phyloP scores from a whole-genome alignment of 163 green algal genomes.

The Chlamydomonas reinhardtii region DNA sequence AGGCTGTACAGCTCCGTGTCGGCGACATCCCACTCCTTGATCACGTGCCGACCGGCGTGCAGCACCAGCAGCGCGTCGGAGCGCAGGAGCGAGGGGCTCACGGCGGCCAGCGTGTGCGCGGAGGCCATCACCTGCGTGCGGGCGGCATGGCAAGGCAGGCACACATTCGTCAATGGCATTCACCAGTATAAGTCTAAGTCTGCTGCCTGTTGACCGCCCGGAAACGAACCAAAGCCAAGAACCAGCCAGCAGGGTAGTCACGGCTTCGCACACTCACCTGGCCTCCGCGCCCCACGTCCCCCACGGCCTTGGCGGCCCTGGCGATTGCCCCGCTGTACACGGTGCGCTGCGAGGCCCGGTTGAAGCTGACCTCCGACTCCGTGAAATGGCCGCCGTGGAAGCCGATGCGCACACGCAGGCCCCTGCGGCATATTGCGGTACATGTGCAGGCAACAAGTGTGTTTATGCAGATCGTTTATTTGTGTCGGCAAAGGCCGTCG shows the following conservation, averaged over 20 bases:
- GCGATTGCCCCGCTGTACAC: background rate
- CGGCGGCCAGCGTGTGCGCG: background rate
- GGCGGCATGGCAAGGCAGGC: too few relatives aligned
- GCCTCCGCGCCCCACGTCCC: constrained; percentile 7
- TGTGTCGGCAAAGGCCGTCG: too few relatives aligned
- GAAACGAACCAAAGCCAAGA: too few relatives aligned
- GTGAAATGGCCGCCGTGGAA: background rate
- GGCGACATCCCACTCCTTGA: background rate
- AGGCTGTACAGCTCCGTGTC: background rate
- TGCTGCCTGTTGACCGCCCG: too few relatives aligned
- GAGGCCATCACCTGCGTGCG: background rate
- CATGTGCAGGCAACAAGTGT: too few relatives aligned
- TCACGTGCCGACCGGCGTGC: background rate
- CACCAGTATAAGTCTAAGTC: too few relatives aligned
- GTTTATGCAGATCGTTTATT: too few relatives aligned
- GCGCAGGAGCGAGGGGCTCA: background rate
- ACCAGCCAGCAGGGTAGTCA: too few relatives aligned
- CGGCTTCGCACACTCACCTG: too few relatives aligned
- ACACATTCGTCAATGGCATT: too few relatives aligned
- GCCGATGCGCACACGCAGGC: constrained; percentile 17
- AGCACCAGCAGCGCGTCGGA: background rate
- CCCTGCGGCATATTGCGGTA: background rate
- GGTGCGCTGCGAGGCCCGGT: constrained; percentile 8
- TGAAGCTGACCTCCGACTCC: background rate
- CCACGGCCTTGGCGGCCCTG: background rate